A percentile compares a stretch with the other conserved stretches of the same genome.
These are phyloP conservation scores for Apocynum venetum DNA, from an alignment of 257 asterid genomes.

Conservation along the genomic window DNA sequence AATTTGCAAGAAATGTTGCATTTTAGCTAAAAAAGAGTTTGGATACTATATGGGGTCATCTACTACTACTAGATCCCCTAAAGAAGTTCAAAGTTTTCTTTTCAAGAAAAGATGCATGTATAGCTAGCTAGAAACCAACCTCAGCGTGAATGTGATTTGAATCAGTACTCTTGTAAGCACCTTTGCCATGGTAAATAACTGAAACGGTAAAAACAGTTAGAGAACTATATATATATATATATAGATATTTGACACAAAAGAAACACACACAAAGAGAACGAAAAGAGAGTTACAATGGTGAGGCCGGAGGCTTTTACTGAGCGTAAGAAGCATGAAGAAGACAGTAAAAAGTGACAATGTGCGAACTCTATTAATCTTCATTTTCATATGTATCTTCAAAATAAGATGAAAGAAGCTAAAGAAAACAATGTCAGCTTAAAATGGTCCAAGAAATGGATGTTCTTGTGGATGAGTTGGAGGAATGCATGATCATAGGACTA, in stretches of 20 bases:
- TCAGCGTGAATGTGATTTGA: conserved; percentile 19
- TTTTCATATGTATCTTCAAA: not conserved
- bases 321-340: conserved; percentile 34
- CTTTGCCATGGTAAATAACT: conserved; percentile 49
- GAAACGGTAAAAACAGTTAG: not conserved
- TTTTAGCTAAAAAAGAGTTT: too few relatives aligned
- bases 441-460: not conserved
- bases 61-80: too few relatives aligned
- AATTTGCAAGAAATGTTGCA: too few relatives aligned
- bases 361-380: conserved; percentile 12
- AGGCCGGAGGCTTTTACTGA: conserved; percentile 48
- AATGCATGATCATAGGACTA: not conserved
- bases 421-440: not conserved
- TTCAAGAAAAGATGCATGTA: not conserved
- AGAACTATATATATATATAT: not conserved
- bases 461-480: not conserved
- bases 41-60: too few relatives aligned
- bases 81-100: too few relatives aligned
- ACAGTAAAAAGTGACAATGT: conserved; percentile 30
- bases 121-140: conserved; percentile 25
- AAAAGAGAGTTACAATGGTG: conserved; percentile 38
- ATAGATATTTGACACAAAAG: not conserved
- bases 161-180: conserved; percentile 25
- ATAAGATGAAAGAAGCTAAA: not conserved
- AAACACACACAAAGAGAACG: not conserved